Evolutionary conservation across 2,329 filamentous ascomycete genomes (phyloP).

Genomic region (Rhinocladiella mackenziei): DNA sequence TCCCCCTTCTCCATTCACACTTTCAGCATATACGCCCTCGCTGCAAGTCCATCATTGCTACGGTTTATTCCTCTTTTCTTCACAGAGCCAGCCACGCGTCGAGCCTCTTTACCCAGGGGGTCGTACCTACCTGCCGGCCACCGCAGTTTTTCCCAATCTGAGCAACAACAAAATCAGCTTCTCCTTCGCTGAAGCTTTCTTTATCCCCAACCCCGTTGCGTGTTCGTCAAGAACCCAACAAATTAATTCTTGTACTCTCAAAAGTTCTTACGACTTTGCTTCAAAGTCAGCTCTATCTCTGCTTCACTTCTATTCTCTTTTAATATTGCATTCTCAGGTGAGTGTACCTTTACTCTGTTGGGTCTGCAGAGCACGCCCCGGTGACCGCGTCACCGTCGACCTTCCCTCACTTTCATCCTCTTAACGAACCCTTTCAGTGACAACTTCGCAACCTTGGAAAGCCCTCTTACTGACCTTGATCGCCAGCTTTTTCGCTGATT

Average conservation of each 20-base stretch:
- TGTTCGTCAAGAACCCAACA: slow-evolving; percentile 18
- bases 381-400: slow-evolving; percentile 4
- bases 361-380: neutral
- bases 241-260: slow-evolving; percentile 24
- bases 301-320: slow-evolving; percentile 23
- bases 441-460: slow-evolving; percentile 11
- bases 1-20: slow-evolving; percentile 34
- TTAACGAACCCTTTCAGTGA: slow-evolving; percentile 1
- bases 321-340: slow-evolving; percentile 31
- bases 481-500: slow-evolving; percentile 19
- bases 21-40: slow-evolving; percentile 13
- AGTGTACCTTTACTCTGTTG: slow-evolving; percentile 14
- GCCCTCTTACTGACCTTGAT: slow-evolving; percentile 19
- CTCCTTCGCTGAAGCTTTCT: slow-evolving; percentile 27
- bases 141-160: slow-evolving; percentile 17
- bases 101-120: slow-evolving; percentile 24
- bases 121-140: slow-evolving; percentile 25
- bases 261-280: slow-evolving; percentile 24
- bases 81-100: slow-evolving; percentile 31
- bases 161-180: slow-evolving; percentile 25
- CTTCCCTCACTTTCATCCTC: slow-evolving; percentile 2
- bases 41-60: slow-evolving; percentile 34
- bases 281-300: slow-evolving; percentile 14
- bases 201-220: slow-evolving; percentile 20
- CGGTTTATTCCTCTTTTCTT: slow-evolving; percentile 32